Base-by-base conservation (phyloP, 1,284 basidiomycete genomes). In the Xerocomus amazonicus region DNA sequence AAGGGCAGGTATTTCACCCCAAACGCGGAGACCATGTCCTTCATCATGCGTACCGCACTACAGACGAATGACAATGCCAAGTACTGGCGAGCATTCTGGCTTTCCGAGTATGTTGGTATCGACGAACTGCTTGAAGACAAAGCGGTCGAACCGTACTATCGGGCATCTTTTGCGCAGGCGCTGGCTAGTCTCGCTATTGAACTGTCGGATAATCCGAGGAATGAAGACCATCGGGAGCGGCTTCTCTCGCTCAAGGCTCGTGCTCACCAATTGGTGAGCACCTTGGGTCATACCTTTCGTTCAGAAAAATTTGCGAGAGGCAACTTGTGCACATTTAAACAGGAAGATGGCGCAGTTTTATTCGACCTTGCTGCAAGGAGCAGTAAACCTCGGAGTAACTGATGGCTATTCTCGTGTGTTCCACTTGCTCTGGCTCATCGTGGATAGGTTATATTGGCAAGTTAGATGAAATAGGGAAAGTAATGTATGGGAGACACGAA, bases 31-130 rank as follows among this genome's bases (percentile, higher is more conserved):
- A 74, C 74, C 16, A 72, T 83, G 65, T 76, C 76, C 23, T 68
- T 67, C 40, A 64, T 89, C 52, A 61, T 83, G 52, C 76, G 78
- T 27, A 73, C 77, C 3, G 81, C 86, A 19, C 56, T 78, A 37
- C 70, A 69, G 12, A 76, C 75, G 12, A 67, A 69, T 26, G 75
- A 80, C 55, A 63, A 62, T 12, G 73, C 73, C 26, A 70, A 78
- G 54, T 70, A 80, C 57, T 74, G 78, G 16, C 81, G 84, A 56
- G 78, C 75, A 53, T 55, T 87, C 50, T 76, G 84, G 42, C 77
- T 89, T 12, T 61, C 79, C 7, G 66, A 73, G 51, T 62, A 72
- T 54, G 60, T 80, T 45, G 71, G 74, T 33, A 60, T 70, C 10
- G 69, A 71, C 4, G 45, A 48, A 13, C 55, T 73, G 41, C 56